A percentile compares a stretch with the other conserved stretches of the same genome.
These are phyloP conservation scores for Rhizopogon vinicolor DNA, from an alignment of 768 basidiomycete genomes.

Conservation along the genomic window DNA sequence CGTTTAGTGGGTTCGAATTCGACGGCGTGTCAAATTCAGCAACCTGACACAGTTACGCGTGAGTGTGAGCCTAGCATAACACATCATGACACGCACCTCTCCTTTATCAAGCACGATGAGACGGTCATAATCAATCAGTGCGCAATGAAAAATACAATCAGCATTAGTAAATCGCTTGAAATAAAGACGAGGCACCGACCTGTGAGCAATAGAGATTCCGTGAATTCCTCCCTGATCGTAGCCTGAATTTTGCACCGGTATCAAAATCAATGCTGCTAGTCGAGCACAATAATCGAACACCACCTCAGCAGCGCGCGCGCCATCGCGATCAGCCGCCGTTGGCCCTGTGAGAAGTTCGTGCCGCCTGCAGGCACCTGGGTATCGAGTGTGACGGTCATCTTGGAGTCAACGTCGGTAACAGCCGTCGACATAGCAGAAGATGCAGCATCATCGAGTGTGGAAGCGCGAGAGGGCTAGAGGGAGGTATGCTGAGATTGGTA, in stretches of 20 bases:
- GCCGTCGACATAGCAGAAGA: constrained; percentile 37
- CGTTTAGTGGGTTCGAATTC: constrained; percentile 36
- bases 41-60: constrained; percentile 24
- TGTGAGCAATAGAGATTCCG: constrained; percentile 65
- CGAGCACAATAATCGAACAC: constrained; percentile 71
- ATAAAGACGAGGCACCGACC: constrained; percentile 34
- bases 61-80: constrained; percentile 15
- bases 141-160: constrained; percentile 36
- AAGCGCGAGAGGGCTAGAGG: constrained; percentile 36
- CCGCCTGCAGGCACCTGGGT: constrained; percentile 84
- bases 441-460: constrained; percentile 39
- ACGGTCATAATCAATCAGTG: constrained; percentile 81
- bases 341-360: constrained; percentile 89
- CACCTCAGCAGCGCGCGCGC: constrained; percentile 72
- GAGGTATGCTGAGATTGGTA: constrained; percentile 48
- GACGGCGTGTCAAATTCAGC: constrained; percentile 71
- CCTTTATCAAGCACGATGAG: constrained; percentile 68
- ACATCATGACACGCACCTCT: constrained; percentile 15
- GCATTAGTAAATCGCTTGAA: background rate
- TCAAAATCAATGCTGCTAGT: constrained; percentile 85
- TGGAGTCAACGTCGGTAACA: constrained; percentile 52
- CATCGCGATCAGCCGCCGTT: constrained; percentile 85
- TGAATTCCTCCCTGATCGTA: constrained; percentile 85
- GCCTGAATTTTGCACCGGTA: constrained; percentile 90
- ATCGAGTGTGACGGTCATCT: constrained; percentile 58